These are phyloP conservation scores for Cyathus olla DNA, from an alignment of 1,284 basidiomycete genomes.

Conservation along the genomic window DNA sequence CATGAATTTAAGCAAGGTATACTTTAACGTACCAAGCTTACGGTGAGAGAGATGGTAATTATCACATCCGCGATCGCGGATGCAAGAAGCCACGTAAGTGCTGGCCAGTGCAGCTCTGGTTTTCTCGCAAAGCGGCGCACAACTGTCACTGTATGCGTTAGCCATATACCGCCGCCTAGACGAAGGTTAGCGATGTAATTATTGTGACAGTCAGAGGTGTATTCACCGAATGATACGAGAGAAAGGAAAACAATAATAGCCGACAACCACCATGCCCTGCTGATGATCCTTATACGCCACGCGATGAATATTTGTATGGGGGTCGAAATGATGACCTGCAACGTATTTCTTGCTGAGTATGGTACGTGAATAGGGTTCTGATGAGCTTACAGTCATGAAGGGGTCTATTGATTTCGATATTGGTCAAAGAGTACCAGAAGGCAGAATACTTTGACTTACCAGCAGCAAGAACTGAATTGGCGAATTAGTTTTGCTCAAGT, in stretches of 20 bases:
- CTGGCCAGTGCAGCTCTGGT: conserved; percentile 43
- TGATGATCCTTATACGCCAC: conserved; percentile 51
- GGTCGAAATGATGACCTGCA: conserved; percentile 48
- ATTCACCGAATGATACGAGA: conserved; percentile 39
- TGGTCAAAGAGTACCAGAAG: background rate
- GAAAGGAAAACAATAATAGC: conserved; percentile 39
- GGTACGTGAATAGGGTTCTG: background rate
- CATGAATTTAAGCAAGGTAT: background rate
- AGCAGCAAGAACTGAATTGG: conserved; percentile 25
- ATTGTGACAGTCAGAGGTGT: background rate
- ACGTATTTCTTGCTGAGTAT: background rate
- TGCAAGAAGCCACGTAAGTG: conserved; percentile 48
- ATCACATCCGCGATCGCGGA: conserved; percentile 49
- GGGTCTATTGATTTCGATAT: conserved; percentile 22
- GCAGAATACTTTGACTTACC: conserved; percentile 17
- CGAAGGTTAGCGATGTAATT: background rate
- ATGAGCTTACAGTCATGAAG: conserved; percentile 23
- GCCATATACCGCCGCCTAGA: conserved; percentile 48
- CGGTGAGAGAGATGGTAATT: conserved; percentile 43
- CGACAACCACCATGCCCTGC: conserved; percentile 36
- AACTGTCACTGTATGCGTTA: conserved; percentile 27
- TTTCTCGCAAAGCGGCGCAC: conserved; percentile 39
- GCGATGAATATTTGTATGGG: conserved; percentile 56
- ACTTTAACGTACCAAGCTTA: conserved; percentile 31
- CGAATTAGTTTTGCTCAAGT: background rate